Evolutionary conservation across 371 early-diverging fungal species (phyloP).

Genomic region (Dichotomocladium elegans): DNA sequence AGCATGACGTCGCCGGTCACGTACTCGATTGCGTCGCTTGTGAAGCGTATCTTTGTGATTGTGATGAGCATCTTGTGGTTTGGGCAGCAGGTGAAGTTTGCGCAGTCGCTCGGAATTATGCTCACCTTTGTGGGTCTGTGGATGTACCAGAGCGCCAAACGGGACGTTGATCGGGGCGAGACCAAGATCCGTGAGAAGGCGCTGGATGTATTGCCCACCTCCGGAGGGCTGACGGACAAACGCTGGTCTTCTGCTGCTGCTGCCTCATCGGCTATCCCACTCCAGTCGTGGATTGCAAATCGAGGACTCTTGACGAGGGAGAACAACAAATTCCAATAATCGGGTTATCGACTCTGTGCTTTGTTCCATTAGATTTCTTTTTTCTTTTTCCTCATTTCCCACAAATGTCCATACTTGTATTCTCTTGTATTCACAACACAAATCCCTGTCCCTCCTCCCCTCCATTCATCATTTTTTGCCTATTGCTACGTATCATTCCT

Average conservation of each 20-base stretch:
- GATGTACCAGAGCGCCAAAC: constrained; percentile 80
- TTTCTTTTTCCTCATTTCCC: background rate
- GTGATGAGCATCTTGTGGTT: constrained; percentile 82
- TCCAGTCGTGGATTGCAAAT: background rate
- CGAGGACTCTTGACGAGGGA: too few species aligned
- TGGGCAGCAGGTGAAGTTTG: constrained; percentile 61
- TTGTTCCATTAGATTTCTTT: too few species aligned
- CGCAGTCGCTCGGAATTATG: constrained; percentile 73
- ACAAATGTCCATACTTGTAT: background rate
- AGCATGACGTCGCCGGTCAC: constrained; percentile 81
- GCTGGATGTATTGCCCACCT: constrained; percentile 17
- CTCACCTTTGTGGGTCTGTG: constrained; percentile 83
- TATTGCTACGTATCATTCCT: too few species aligned
- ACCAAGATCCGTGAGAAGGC: constrained; percentile 20
- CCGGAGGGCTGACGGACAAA: too few species aligned
- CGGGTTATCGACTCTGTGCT: too few species aligned
- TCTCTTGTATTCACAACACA: background rate
- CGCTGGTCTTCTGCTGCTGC: too few species aligned
- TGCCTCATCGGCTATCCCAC: too few species aligned
- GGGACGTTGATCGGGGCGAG: constrained; percentile 45
- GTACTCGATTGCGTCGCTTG: constrained; percentile 81
- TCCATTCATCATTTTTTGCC: too few species aligned
- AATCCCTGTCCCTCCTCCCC: background rate
- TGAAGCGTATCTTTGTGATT: constrained; percentile 91
- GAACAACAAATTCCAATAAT: too few species aligned